phyloP scores from a whole-genome alignment of 192 early-diverging fungal species.

The Coemansia umbellata region DNA sequence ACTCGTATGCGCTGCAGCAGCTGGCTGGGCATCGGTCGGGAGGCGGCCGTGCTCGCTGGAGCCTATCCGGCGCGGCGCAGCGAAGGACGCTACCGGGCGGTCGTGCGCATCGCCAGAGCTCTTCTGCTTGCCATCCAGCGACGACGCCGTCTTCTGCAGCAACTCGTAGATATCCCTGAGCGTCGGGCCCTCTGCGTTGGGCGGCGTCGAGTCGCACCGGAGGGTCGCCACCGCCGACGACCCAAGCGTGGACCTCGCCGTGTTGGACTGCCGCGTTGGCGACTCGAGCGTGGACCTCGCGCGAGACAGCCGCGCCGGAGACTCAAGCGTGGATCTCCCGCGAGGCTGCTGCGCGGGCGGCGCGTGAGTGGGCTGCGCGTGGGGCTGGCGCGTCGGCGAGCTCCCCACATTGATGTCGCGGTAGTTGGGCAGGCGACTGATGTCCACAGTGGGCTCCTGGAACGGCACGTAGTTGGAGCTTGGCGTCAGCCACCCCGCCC shows the following conservation, averaged over 20 bases:
- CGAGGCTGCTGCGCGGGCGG: not conserved
- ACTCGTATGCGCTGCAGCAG: too few species aligned
- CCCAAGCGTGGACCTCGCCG: slow-evolving; percentile 3
- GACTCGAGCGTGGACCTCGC: slow-evolving; percentile 3
- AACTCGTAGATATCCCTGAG: slow-evolving; percentile 39
- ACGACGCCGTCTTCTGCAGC: slow-evolving; percentile 21
- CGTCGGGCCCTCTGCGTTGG: slow-evolving; percentile 13
- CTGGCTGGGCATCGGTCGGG: too few species aligned
- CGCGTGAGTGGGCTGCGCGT: slow-evolving; percentile 2
- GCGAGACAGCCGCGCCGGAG: not conserved
- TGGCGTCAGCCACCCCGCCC: slow-evolving; percentile 6
- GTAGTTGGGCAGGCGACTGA: slow-evolving; percentile 27
- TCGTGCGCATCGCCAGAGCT: too few species aligned
- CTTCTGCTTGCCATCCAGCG: not conserved
- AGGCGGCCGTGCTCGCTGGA: too few species aligned
- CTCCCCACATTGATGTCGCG: slow-evolving; percentile 17
- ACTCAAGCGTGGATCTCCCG: too few species aligned
- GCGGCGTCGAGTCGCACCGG: slow-evolving; percentile 18
- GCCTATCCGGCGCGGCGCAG: too few species aligned
- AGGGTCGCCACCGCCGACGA: slow-evolving; percentile 17
- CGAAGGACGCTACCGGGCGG: too few species aligned
- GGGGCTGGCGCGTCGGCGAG: not conserved
- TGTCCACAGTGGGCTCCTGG: slow-evolving; percentile 48
- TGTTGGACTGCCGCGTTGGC: too few species aligned
- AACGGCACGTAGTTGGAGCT: slow-evolving; percentile 38